Conservation (phyloP, 495 filamentous ascomycete genomes). For the Penicillium tannophilum region DNA sequence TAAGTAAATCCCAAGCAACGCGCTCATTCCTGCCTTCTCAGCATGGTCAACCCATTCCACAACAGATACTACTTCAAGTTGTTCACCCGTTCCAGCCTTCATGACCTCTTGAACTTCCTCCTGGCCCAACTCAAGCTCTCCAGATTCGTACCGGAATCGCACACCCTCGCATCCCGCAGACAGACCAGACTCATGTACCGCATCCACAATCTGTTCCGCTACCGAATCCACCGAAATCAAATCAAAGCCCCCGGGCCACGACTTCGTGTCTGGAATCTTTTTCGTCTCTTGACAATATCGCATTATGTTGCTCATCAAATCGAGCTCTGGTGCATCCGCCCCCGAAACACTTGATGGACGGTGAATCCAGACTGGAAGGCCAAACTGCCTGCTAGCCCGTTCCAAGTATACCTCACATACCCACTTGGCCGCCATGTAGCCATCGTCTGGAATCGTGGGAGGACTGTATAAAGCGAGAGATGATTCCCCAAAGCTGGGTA, state of each 20-base stretch:
- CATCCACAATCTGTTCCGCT: slow-evolving; percentile 19
- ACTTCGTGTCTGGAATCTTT: slow-evolving; percentile 20
- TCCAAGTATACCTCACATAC: slow-evolving; percentile 54
- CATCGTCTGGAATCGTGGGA: slow-evolving; percentile 30
- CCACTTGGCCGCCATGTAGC: slow-evolving; percentile 57
- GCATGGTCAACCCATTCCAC: slow-evolving; percentile 22
- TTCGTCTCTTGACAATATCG: slow-evolving; percentile 18
- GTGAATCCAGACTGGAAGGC: slow-evolving; percentile 44
- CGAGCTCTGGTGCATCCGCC: slow-evolving; percentile 23
- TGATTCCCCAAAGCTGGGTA: slow-evolving; percentile 21
- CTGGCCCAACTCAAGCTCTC: slow-evolving; percentile 20
- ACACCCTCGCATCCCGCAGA: background rate
- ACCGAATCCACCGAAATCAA: slow-evolving; percentile 30
- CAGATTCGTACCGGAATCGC: slow-evolving; percentile 19
- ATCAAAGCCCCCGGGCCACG: slow-evolving; percentile 27
- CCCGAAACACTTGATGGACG: slow-evolving; percentile 35
- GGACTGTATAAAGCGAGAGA: slow-evolving; percentile 22
- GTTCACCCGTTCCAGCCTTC: slow-evolving; percentile 16
- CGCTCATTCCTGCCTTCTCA: slow-evolving; percentile 27
- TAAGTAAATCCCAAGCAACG: slow-evolving; percentile 23
- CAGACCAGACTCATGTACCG: slow-evolving; percentile 10
- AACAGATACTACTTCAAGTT: slow-evolving; percentile 18
- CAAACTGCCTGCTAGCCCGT: slow-evolving; percentile 21
- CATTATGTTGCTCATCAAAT: slow-evolving; percentile 31
- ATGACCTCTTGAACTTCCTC: slow-evolving; percentile 21